Evolutionary conservation across 768 basidiomycete species (phyloP).

Genomic region (Xerocomellus amylosporus): DNA sequence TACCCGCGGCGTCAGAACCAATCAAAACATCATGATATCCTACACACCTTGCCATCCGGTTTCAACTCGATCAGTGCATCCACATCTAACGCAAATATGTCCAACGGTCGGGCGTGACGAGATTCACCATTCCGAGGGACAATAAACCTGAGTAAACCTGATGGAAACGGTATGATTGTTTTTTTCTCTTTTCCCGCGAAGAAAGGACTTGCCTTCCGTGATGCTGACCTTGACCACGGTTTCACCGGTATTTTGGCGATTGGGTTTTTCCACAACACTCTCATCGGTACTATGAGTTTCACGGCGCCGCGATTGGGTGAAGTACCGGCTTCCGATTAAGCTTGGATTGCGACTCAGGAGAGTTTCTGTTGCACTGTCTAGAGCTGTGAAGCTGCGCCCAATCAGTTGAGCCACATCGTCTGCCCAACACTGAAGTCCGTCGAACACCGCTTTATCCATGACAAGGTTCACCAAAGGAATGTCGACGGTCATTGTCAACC

Average conservation of each 20-base stretch:
- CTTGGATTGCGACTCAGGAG: slow-evolving; percentile 53
- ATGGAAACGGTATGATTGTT: not conserved
- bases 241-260: slow-evolving; percentile 33
- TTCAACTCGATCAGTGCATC: slow-evolving; percentile 64
- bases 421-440: slow-evolving; percentile 82
- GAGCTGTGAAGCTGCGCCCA: slow-evolving; percentile 39
- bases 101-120: slow-evolving; percentile 44
- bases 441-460: slow-evolving; percentile 62
- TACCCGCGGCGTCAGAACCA: slow-evolving; percentile 4
- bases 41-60: slow-evolving; percentile 64
- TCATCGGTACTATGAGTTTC: slow-evolving; percentile 44
- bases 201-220: slow-evolving; percentile 38
- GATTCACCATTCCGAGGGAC: slow-evolving; percentile 45
- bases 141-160: slow-evolving; percentile 43
- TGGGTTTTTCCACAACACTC: slow-evolving; percentile 32
- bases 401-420: slow-evolving; percentile 81
- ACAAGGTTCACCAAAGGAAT: slow-evolving; percentile 65
- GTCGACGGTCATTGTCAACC: slow-evolving; percentile 25
- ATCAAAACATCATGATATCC: not conserved
- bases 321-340: slow-evolving; percentile 79
- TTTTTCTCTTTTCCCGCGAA: not conserved
- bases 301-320: slow-evolving; percentile 41
- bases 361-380: slow-evolving; percentile 28
- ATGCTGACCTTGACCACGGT: slow-evolving; percentile 49
- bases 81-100: slow-evolving; percentile 59